A percentile compares a stretch with the other conserved stretches of the same genome.
These are phyloP conservation scores for Monilinia vaccinii-corymbosi DNA, from an alignment of 2,329 filamentous ascomycete genomes.

Conservation along the genomic window DNA sequence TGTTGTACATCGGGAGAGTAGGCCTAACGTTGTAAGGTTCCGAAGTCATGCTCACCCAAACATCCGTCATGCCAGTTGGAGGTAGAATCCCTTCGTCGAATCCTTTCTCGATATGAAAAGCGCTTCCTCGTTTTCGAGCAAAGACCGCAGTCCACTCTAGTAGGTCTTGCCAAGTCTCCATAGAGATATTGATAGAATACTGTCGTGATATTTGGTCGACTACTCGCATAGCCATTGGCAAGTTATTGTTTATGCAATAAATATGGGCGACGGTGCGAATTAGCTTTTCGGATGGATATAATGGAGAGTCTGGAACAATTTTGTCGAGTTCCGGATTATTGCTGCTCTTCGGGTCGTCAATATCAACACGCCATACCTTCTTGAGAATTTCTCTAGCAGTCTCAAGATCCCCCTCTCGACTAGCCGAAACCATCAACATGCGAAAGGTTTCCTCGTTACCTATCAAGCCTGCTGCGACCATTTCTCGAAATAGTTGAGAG, in stretches of 20 bases:
- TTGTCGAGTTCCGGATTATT: slow-evolving; percentile 27
- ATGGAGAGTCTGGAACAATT: slow-evolving; percentile 37
- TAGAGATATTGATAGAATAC: slow-evolving; percentile 49
- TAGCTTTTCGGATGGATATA: slow-evolving; percentile 49
- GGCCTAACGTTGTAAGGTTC: slow-evolving; percentile 26
- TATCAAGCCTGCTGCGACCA: slow-evolving; percentile 35
- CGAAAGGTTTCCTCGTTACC: slow-evolving; percentile 45
- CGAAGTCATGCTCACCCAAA: slow-evolving; percentile 26
- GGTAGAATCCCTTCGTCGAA: slow-evolving; percentile 16
- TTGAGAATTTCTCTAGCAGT: slow-evolving; percentile 40
- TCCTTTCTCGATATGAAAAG: neutral
- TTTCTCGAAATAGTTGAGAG: slow-evolving; percentile 35
- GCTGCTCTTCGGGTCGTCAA: slow-evolving; percentile 12
- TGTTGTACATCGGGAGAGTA: slow-evolving; percentile 23
- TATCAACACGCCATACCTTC: slow-evolving; percentile 43
- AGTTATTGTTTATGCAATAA: slow-evolving; percentile 57
- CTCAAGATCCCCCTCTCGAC: slow-evolving; percentile 41
- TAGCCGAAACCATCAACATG: slow-evolving; percentile 42
- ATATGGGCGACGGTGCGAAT: slow-evolving; percentile 59
- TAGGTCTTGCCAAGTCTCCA: slow-evolving; percentile 54
- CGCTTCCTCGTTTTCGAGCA: slow-evolving; percentile 21
- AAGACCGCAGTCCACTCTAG: slow-evolving; percentile 59
- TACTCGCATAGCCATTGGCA: slow-evolving; percentile 48
- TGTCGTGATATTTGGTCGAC: slow-evolving; percentile 53
- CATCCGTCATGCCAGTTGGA: slow-evolving; percentile 15